Conservation (phyloP, 2,329 filamentous ascomycete genomes). For the Pseudocercospora fuligena region DNA sequence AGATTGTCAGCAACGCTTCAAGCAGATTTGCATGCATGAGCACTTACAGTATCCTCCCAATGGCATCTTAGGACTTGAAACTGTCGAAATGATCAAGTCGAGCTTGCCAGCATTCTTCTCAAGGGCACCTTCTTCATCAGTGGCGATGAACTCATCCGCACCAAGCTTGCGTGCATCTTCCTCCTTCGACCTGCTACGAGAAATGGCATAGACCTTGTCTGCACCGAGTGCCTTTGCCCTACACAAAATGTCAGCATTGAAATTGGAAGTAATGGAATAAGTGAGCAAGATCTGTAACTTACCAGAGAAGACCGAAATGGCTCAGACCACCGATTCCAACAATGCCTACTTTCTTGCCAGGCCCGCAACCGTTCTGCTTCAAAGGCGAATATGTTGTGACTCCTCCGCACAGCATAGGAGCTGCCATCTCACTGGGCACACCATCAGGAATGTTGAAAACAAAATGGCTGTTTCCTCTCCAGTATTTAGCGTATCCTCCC, state of each 20-base stretch:
- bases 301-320: conserved; percentile 70
- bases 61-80: conserved; percentile 52
- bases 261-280: too few species aligned
- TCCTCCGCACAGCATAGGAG: conserved; percentile 78
- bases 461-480: conserved; percentile 57
- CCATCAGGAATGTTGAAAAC: conserved; percentile 58
- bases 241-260: too few species aligned
- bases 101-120: conserved; percentile 57
- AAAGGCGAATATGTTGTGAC: conserved; percentile 75
- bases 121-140: conserved; percentile 62
- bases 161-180: conserved; percentile 66
- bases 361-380: conserved; percentile 67
- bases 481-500: conserved; percentile 63
- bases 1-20: neutral
- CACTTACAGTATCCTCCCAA: conserved; percentile 57
- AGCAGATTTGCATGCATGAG: too few species aligned
- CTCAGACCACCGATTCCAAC: conserved; percentile 68
- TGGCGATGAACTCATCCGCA: conserved; percentile 62
- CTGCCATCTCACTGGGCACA: conserved; percentile 56
- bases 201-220: conserved; percentile 67
- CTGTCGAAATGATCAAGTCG: conserved; percentile 64
- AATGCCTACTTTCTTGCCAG: conserved; percentile 72
- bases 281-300: too few species aligned
- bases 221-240: conserved; percentile 70
- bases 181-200: conserved; percentile 62